Evolutionary conservation across 192 early-diverging fungal species (phyloP).

Genomic region (Dimargaris cristalligena): DNA sequence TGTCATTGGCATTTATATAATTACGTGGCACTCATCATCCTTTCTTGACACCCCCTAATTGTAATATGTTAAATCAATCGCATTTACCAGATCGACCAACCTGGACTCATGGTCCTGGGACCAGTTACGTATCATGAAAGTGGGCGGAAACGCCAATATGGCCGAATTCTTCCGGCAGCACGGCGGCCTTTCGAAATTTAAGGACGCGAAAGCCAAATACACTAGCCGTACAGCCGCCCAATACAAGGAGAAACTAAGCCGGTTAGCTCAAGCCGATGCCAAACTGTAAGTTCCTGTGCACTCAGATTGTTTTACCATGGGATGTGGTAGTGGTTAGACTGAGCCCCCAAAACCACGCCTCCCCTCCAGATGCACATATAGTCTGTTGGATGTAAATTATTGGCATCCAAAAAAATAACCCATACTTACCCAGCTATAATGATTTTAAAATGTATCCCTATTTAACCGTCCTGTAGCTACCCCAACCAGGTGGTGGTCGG

Average conservation of each 20-base stretch:
- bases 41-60: not conserved
- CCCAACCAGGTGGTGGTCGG: not conserved
- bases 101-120: constrained; percentile 87
- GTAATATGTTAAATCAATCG: not conserved
- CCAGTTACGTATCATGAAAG: constrained; percentile 78
- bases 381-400: not conserved
- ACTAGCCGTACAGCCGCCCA: constrained; percentile 45
- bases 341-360: not conserved
- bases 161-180: constrained; percentile 71
- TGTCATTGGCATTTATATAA: not conserved
- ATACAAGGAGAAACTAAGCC: constrained; percentile 67
- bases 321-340: not conserved
- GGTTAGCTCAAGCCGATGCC: constrained; percentile 53
- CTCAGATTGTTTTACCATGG: not conserved
- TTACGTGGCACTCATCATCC: not conserved
- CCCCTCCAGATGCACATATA: not conserved
- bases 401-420: not conserved
- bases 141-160: constrained; percentile 71
- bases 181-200: constrained; percentile 23
- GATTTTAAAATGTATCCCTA: too few relatives aligned
- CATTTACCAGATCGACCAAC: constrained; percentile 48
- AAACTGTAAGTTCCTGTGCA: not conserved
- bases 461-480: not conserved
- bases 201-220: constrained; percentile 74
- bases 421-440: too few relatives aligned